Conservation (phyloP, 129 eudicot genomes). For the Heracleum sosnowskyi region DNA sequence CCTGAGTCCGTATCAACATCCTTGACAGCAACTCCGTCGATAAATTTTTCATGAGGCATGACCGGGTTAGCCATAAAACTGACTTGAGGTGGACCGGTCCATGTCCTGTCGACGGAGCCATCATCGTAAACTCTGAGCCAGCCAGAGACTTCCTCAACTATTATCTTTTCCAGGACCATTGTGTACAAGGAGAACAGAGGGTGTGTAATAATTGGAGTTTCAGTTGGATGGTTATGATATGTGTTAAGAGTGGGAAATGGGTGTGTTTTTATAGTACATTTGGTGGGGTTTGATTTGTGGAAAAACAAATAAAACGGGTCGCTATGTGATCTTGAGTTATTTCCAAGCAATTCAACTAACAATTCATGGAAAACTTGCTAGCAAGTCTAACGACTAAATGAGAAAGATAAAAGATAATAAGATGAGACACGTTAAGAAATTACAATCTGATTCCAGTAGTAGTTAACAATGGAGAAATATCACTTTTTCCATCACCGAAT, state of each 20-base stretch:
- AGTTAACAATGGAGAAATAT: no score
- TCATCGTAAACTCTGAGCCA: constrained; percentile 59
- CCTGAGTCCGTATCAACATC: constrained; percentile 29
- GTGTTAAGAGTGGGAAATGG: background rate
- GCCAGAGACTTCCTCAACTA: constrained; percentile 66
- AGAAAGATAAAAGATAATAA: background rate
- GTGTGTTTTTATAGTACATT: background rate
- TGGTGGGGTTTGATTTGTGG: background rate
- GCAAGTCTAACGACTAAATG: background rate
- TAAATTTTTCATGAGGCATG: constrained; percentile 44
- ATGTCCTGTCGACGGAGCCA: constrained; percentile 65
- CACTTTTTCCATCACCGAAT: no score
- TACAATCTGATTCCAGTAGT: no score
- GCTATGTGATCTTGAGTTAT: background rate
- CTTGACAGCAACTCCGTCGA: constrained; percentile 46
- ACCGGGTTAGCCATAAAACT: constrained; percentile 72
- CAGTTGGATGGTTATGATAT: background rate
- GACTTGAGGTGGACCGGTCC: constrained; percentile 68
- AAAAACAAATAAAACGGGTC: background rate
- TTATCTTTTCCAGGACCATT: constrained; percentile 28
- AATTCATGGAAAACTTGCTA: background rate
- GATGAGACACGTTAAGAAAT: no score
- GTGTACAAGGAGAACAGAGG: no score
- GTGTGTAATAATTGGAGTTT: background rate
- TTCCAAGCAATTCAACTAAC: background rate